Evolutionary conservation across 1,284 basidiomycete species (phyloP), one percentile per base, ranked within the genome.

Genomic region (Cutaneotrichosporon curvatum): DNA sequence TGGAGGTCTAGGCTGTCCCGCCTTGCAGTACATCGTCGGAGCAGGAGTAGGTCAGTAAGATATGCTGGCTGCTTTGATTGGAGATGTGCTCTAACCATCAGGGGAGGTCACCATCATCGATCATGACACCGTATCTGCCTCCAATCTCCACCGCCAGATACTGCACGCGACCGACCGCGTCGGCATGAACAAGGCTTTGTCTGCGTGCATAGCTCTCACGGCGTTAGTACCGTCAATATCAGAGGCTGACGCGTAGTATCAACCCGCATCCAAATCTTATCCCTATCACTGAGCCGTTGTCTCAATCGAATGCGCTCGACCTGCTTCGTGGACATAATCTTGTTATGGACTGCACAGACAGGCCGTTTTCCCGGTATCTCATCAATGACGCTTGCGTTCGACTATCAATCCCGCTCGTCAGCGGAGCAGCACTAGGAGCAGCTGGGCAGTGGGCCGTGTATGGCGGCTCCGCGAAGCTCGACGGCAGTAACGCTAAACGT

Each of bases 311-410:
- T 55, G 83, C 86, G 0, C 50, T 79, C 12, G 47, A 67, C 4
- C 69, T 86, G n/a, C 73, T 94, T 6, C 56, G 66, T 4, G 63
- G 74, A 2, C 85, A 85, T 61, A 82, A 87, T 63, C 71, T 96
- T 35, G 78, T 97, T 39, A 75, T 98, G 14, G 95, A 98, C 73
- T 97, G 94, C 73, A 96, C 90, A 2, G 94, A 98, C 71, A 94
- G 95, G 54, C 82, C 85, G 2, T 80, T 84, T 4, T 92, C 89
- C 0, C 84, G 95, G 4, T 98, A 98, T 70, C 79, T 98, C 7
- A 78, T 98, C 48, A 91, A 87, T n/a, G 94, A 97, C 66, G 80
- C 82, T 0, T 81, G 85, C n/a, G 87, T 88, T 35, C 72, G 74
- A 0, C 77, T 89, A 3, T 71, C 73, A 5, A 83, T 83, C 39